Evolutionary conservation across 805 yeast species (phyloP).

Genomic region (Priceomyces medius): DNA sequence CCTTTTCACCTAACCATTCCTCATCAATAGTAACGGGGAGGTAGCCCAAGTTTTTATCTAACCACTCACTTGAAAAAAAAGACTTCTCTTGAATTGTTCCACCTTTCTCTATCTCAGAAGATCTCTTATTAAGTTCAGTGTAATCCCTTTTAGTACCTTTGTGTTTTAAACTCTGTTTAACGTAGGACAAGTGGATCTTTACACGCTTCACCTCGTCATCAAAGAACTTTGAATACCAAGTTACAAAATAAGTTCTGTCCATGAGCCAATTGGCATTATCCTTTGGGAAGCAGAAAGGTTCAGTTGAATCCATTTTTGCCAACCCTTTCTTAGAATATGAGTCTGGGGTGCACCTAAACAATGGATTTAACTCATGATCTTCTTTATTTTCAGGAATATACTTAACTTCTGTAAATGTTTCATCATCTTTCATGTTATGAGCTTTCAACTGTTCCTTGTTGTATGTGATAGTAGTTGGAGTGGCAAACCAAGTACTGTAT

Average conservation of each 20-base stretch:
- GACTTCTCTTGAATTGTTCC: constrained; percentile 37
- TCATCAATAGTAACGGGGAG: constrained; percentile 59
- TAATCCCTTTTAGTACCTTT: constrained; percentile 56
- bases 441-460: constrained; percentile 66
- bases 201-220: constrained; percentile 53
- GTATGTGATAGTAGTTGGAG: constrained; percentile 57
- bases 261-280: constrained; percentile 57
- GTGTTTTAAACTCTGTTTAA: constrained; percentile 53
- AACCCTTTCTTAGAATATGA: constrained; percentile 60
- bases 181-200: constrained; percentile 62
- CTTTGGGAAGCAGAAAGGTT: constrained; percentile 83
- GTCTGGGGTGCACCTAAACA: constrained; percentile 84
- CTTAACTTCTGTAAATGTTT: constrained; percentile 53
- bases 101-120: constrained; percentile 38
- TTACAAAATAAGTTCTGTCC: constrained; percentile 67
- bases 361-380: constrained; percentile 69
- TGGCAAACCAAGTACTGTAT: constrained; percentile 74
- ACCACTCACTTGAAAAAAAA: constrained; percentile 74
- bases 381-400: constrained; percentile 69
- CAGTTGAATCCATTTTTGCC: constrained; percentile 55
- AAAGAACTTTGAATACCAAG: constrained; percentile 78
- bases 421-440: constrained; percentile 67
- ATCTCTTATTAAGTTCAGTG: constrained; percentile 25
- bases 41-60: constrained; percentile 57
- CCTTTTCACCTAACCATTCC: constrained; percentile 58